Conservation (phyloP, 176 grass and related monocot species). For the Paspalum notatum region DNA sequence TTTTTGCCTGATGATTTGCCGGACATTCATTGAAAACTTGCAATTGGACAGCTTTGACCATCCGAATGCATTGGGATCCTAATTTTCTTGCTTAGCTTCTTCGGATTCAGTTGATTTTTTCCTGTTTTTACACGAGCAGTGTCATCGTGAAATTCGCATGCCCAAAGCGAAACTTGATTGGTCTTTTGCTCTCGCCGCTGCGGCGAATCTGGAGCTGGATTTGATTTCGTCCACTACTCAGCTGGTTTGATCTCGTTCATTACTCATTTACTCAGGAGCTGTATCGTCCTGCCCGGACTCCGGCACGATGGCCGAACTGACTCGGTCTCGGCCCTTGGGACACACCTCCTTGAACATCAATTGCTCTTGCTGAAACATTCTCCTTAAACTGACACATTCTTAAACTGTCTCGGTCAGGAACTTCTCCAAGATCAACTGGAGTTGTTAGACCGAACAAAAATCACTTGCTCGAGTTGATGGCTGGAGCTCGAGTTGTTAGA, state of each 20-base stretch:
- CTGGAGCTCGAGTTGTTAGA: background rate
- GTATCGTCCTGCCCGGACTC: background rate
- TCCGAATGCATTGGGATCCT: background rate
- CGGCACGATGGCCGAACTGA: too few relatives aligned
- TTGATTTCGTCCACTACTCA: background rate
- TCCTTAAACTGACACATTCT: too few relatives aligned
- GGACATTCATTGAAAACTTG: slow-evolving; percentile 19
- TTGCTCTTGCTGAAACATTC: too few relatives aligned
- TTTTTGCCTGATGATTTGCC: slow-evolving; percentile 50
- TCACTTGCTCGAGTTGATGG: too few relatives aligned
- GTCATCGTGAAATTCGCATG: background rate
- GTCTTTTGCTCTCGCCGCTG: background rate
- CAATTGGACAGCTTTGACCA: slow-evolving; percentile 10
- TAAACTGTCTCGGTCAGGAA: too few relatives aligned
- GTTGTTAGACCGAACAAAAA: background rate
- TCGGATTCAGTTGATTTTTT: background rate
- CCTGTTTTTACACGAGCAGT: background rate
- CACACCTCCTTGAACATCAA: too few relatives aligned
- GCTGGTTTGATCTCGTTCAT: background rate
- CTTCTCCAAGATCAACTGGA: too few relatives aligned
- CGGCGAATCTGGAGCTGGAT: background rate
- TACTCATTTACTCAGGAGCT: too few relatives aligned
- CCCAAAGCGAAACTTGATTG: too few relatives aligned
- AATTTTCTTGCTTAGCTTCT: background rate
- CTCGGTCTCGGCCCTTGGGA: too few relatives aligned